Conservation (phyloP, 148 eudicot species). For the Cornus controversa region DNA sequence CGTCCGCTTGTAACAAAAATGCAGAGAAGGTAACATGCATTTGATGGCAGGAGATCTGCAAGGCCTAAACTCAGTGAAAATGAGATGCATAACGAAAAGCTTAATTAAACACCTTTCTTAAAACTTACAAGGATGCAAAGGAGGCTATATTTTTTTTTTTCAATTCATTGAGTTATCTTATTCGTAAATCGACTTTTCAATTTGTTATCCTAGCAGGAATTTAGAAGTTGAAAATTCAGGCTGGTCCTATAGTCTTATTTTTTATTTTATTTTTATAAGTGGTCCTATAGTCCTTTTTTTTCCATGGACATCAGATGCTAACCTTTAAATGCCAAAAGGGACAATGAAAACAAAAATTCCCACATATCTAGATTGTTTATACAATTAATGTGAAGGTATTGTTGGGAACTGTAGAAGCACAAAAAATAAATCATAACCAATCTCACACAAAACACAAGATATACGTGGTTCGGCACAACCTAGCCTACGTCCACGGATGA, state of each 20-base stretch:
- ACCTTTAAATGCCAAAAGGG: background rate
- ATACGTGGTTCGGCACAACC: too few species aligned
- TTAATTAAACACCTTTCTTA: background rate
- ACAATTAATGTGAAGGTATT: too few species aligned
- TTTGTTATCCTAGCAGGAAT: background rate
- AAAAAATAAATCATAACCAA: too few species aligned
- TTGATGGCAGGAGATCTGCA: background rate
- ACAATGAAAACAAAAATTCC: background rate
- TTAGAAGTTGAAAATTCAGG: too few species aligned
- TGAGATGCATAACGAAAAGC: background rate
- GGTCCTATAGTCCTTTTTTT: too few species aligned
- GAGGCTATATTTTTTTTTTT: too few species aligned
- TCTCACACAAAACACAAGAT: too few species aligned
- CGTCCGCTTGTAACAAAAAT: background rate
- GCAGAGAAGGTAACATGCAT: background rate
- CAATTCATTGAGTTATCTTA: background rate
- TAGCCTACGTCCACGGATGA: too few species aligned
- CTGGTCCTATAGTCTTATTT: too few species aligned
- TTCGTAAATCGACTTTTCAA: background rate
- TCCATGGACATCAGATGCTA: background rate
- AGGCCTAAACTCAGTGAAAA: too few species aligned
- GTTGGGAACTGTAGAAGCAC: too few species aligned
- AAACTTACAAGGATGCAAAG: background rate
- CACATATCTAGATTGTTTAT: background rate
- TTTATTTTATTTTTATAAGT: too few species aligned